Evolutionary conservation across 2,329 filamentous ascomycete genomes (phyloP).

Genomic region (Sphaerulina populicola): DNA sequence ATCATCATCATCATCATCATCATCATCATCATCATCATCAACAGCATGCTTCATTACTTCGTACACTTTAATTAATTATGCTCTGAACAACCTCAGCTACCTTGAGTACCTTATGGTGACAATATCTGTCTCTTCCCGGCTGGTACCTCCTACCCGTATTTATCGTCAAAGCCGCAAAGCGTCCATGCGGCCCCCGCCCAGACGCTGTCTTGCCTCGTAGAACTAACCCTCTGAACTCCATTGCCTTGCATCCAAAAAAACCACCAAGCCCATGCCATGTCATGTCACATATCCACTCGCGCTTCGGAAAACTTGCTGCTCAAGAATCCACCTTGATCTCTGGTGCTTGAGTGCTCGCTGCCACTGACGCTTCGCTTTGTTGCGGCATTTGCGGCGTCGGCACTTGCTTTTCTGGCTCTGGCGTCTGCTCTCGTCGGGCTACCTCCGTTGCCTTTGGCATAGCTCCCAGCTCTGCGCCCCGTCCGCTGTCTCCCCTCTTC

Average conservation of each 20-base stretch:
- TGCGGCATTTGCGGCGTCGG: conserved; percentile 2
- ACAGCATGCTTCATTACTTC: background rate
- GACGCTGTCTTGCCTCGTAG: background rate
- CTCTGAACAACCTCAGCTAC: background rate
- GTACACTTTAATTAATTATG: background rate
- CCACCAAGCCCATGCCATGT: background rate
- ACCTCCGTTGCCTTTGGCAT: conserved; percentile 46
- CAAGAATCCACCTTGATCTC: conserved; percentile 25
- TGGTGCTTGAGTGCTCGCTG: conserved; percentile 22
- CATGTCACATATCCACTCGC: conserved; percentile 8
- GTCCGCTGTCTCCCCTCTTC: conserved; percentile 62
- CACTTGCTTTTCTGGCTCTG: conserved; percentile 23
- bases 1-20: background rate
- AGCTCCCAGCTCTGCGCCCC: conserved; percentile 61
- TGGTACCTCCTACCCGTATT: background rate
- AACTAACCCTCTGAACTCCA: background rate
- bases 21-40: background rate
- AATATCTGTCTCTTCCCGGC: background rate
- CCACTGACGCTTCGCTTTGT: conserved; percentile 10
- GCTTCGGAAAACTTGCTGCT: conserved; percentile 25
- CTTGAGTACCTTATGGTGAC: no score
- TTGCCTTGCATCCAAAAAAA: background rate
- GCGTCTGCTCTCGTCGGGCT: conserved; percentile 25
- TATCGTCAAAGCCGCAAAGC: background rate
- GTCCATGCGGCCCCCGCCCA: background rate